A percentile compares a stretch with the other conserved stretches of the same genome.
phyloP scores from a whole-genome alignment of 208 protist species.

The Acanthamoeba polyphaga region DNA sequence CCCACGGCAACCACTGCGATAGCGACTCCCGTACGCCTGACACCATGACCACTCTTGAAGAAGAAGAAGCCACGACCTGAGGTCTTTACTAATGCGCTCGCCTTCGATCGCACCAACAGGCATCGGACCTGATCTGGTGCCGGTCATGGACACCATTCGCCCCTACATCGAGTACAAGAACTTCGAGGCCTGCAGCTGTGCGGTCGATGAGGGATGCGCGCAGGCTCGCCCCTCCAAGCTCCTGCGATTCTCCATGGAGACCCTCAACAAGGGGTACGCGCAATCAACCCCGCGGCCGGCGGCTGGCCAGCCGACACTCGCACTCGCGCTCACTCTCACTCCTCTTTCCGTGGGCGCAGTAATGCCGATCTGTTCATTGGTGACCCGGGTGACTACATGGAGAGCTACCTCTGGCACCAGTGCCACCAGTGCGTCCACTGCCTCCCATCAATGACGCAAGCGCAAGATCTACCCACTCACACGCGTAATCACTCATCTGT shows the following conservation, averaged over 20 bases:
- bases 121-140: constrained; percentile 49
- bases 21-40: background rate
- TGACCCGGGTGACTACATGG: constrained; percentile 43
- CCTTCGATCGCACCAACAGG: background rate
- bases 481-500: background rate
- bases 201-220: constrained; percentile 53
- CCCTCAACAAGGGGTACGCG: constrained; percentile 49
- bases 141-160: background rate
- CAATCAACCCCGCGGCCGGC: background rate
- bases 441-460: background rate
- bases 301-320: background rate
- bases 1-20: background rate
- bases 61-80: no score
- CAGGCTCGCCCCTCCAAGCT: background rate
- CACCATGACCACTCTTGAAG: background rate
- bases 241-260: constrained; percentile 70
- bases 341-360: background rate
- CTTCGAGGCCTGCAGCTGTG: constrained; percentile 11
- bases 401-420: constrained; percentile 61
- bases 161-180: constrained; percentile 62
- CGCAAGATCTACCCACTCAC: background rate
- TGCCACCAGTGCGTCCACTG: constrained; percentile 21
- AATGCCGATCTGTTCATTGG: constrained; percentile 73
- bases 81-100: no score
- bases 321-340: background rate